Base-by-base conservation (phyloP, 768 basidiomycete species). In the Xerocomus potaroensis region DNA sequence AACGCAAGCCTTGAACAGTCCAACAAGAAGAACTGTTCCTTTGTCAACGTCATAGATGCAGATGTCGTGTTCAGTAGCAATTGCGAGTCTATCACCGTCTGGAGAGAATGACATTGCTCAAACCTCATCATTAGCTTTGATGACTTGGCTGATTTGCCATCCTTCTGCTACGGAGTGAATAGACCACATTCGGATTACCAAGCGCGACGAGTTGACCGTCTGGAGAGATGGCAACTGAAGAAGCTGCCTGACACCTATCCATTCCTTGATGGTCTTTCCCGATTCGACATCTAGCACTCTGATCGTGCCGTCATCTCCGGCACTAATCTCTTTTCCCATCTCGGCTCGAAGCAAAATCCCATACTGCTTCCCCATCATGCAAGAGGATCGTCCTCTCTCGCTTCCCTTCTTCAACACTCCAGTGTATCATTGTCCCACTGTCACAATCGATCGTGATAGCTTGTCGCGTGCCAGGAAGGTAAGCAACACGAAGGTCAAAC, bases 271-370 rank as follows among this genome's bases (percentile, higher is more conserved):
- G 0, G 36, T 24, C 5, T 24, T 3, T 1, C 21, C 39, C n/a
- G 48, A 41, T 43, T 36, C 21, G 12, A 45, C 18, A 10, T 53
- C 22, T 44, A 47, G 54, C 6, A 43, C 34, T 4, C 9, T 44
- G 19, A 54, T 19, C 3, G 3, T 11, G 8, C 43, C 43, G 2
- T 22, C 5, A 8, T 23, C 34, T 15, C 26, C 5, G n/a, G n/a
- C n/a, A 16, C 45, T 47, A 22, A 55, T 5, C 39, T 16, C 19
- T 47, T 1, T 8, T 47, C 4, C 53, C 43, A 34, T 50, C 48
- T 7, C 6, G 8, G 2, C 42, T 55, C n/a, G 45, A 35, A 3
- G 36, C 23, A 42, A 42, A 7, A 14, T 7, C 21, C 18, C 7
- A 30, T 30, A 41, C 22, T 21, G 6, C 8, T 5, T 9, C 7